Percentiles rank a stretch among this genome's conserved stretches.
These are phyloP conservation scores for Yarrowia divulgata DNA, from an alignment of 805 yeast species.

Conservation along the genomic window DNA sequence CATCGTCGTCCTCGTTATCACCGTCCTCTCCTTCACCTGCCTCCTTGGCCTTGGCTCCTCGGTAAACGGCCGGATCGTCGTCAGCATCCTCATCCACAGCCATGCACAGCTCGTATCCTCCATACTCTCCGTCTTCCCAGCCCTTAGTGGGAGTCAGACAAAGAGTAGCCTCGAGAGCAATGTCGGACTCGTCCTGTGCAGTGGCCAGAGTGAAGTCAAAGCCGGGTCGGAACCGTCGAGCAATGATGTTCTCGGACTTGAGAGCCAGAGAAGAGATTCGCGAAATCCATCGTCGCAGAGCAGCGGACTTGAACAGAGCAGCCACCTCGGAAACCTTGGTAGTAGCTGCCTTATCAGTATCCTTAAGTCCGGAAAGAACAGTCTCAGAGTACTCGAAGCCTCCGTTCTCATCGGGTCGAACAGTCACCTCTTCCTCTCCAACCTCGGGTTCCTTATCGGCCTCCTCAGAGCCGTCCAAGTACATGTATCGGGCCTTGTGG, in stretches of 20 bases:
- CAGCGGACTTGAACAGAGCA: conserved; percentile 62
- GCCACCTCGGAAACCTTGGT: conserved; percentile 60
- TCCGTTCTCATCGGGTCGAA: conserved; percentile 28
- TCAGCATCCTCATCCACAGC: conserved; percentile 56
- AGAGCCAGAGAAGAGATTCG: conserved; percentile 65
- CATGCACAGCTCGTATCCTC: conserved; percentile 96
- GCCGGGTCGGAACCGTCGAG: conserved; percentile 94
- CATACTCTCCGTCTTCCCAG: conserved; percentile 87
- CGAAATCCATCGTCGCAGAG: conserved; percentile 74
- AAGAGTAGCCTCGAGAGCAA: conserved; percentile 78
- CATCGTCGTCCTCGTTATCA: conserved; percentile 55
- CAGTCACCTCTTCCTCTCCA: conserved; percentile 44
- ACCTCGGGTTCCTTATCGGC: conserved; percentile 41
- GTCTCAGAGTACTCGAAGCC: conserved; percentile 27
- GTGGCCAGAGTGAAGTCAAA: conserved; percentile 93
- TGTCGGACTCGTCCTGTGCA: conserved; percentile 47
- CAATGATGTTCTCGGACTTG: conserved; percentile 68
- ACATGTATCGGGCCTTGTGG: conserved; percentile 86
- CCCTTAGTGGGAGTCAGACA: conserved; percentile 80
- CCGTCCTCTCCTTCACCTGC: conserved; percentile 57
- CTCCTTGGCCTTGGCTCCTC: conserved; percentile 53
- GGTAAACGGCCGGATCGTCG: conserved; percentile 84
- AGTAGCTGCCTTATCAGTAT: conserved; percentile 42
- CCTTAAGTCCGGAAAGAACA: conserved; percentile 11
- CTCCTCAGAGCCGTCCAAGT: conserved; percentile 66